These are phyloP conservation scores for Venturia carpophila DNA, from an alignment of 2,329 filamentous ascomycete species.

Conservation along the genomic window DNA sequence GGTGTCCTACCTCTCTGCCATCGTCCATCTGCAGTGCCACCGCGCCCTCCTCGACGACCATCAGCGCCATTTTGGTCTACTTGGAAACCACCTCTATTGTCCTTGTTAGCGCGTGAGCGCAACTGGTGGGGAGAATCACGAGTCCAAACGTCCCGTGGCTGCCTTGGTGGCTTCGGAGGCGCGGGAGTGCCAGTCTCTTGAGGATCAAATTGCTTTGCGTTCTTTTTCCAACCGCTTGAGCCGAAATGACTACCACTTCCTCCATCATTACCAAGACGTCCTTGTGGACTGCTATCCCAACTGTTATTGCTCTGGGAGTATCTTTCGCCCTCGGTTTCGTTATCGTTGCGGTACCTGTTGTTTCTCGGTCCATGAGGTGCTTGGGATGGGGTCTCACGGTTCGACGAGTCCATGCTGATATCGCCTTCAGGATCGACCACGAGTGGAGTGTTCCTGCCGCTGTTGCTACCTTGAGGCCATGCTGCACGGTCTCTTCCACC, in stretches of 20 bases:
- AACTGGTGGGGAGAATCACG: neutral
- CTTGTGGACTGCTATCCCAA: neutral
- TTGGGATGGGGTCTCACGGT: neutral
- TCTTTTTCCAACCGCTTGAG: neutral
- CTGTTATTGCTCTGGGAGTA: neutral
- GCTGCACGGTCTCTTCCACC: neutral
- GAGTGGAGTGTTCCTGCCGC: neutral
- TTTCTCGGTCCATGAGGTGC: neutral
- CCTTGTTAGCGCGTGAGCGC: neutral
- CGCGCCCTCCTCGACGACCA: conserved; percentile 4
- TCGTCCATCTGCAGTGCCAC: neutral
- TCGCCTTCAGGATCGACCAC: neutral
- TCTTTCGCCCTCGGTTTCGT: neutral
- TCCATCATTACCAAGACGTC: neutral
- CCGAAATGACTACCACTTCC: neutral
- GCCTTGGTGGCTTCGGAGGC: neutral
- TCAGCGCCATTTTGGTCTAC: neutral
- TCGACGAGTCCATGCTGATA: neutral
- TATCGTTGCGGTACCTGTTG: neutral
- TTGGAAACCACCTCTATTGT: neutral
- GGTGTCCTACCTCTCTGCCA: neutral
- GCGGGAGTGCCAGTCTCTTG: neutral
- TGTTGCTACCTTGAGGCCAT: neutral
- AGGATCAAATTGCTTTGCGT: neutral
- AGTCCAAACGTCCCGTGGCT: neutral